These are phyloP conservation scores for Aureobasidium zeae DNA, from an alignment of 2,329 filamentous ascomycete species.

Conservation along the genomic window DNA sequence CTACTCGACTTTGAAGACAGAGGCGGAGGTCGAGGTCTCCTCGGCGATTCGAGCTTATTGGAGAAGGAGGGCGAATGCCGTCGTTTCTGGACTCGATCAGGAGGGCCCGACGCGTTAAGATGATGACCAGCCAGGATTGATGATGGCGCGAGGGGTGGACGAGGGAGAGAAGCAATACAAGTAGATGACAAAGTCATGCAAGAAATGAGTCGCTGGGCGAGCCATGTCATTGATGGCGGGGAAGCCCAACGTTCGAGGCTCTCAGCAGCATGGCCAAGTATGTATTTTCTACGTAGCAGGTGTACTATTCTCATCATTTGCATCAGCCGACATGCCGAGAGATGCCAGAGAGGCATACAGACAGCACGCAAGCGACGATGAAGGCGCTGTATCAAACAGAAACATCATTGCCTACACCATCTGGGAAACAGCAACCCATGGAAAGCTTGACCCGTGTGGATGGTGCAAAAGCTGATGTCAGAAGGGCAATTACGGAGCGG, in stretches of 20 bases:
- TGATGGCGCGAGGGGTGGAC: slow-evolving; percentile 1
- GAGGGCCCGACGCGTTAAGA: slow-evolving; percentile 10
- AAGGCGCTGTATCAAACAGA: too few species aligned
- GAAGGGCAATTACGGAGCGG: not conserved
- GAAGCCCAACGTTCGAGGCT: not conserved
- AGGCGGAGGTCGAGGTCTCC: slow-evolving; percentile 20
- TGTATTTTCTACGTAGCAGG: too few species aligned
- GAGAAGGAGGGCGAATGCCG: slow-evolving; percentile 10
- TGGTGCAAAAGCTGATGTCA: not conserved
- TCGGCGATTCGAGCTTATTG: slow-evolving; percentile 16
- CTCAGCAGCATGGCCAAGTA: not conserved
- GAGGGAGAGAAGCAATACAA: slow-evolving; percentile 4
- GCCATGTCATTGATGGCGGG: slow-evolving; percentile 14
- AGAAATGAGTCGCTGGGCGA: slow-evolving; percentile 12
- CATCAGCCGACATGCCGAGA: too few species aligned
- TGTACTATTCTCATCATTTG: too few species aligned
- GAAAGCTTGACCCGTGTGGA: too few species aligned
- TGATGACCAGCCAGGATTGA: slow-evolving; percentile 14
- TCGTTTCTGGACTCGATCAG: slow-evolving; percentile 3
- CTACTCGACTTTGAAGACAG: slow-evolving; percentile 33
- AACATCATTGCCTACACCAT: too few species aligned
- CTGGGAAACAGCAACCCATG: too few species aligned
- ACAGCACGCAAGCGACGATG: too few species aligned
- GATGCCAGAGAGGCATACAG: too few species aligned
- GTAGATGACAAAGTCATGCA: slow-evolving; percentile 10